Base-by-base conservation (phyloP, 805 yeast genomes). In the Pichia rugopelliculosa region DNA sequence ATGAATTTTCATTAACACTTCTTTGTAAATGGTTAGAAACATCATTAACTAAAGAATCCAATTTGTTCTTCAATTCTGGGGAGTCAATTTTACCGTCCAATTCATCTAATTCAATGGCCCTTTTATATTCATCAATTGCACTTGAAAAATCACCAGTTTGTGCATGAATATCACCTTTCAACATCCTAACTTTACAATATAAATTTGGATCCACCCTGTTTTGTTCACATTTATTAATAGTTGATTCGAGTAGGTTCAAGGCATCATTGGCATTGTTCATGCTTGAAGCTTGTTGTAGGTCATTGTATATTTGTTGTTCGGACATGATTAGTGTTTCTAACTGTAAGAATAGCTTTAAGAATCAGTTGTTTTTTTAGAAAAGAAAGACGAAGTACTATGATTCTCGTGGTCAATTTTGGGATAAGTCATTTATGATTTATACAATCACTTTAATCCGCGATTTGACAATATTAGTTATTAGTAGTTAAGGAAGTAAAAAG, bases 21-120 rank as follows among this genome's bases (percentile, higher is more conserved):
- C 54, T 49, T 37, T 60, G 58, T 48, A 64, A 33, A 20, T 57
- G 48, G 5, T 42, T 47, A 5, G 62, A 48, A 33, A 63, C 58
- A 17, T 55, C 48, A 15, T 45, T 47, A 27, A 63, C 45, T 10
- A 62, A 47, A 3, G 55, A 39, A 36, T 56, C 52, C 18, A 64
- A 50, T 42, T 61, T 62, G 34, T 56, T 53, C 48, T 64, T 58
- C 24, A 64, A 50, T 47, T 64, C 67, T 12, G 67, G 66, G 4
- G 62, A 55, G 33, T 63, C 57, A 24, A 61, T 56, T 18, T 48
- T 58, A 6, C 68, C 68, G 42, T 64, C 68, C 23, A 44, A 41
- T 50, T 64, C 67, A 49, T 64, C 68, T 34, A 63, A 55, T 42
- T 57, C 54, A 18, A 64, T 62, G 18, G 68, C 68, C 46, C 51